A percentile compares a stretch with the other conserved stretches of the same genome.
phyloP scores from a whole-genome alignment of 1,284 basidiomycete genomes.

The Ceratobasidium sp. region DNA sequence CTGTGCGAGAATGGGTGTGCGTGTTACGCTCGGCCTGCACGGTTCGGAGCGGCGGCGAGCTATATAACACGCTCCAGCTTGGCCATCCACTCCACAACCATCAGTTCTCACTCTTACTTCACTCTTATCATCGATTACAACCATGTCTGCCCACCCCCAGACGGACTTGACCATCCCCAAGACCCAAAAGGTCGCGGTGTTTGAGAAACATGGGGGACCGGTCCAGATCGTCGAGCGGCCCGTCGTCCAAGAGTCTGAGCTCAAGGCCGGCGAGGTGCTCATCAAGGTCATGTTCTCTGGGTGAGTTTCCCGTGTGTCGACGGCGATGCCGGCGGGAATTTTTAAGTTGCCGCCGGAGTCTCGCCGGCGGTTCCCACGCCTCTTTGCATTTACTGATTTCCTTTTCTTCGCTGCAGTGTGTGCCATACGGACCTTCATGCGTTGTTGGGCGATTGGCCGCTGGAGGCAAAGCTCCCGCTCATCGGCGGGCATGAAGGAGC shows the following conservation, averaged over 20 bases:
- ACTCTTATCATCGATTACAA: not conserved
- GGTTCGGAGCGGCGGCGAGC: slow-evolving; percentile 20
- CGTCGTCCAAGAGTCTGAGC: slow-evolving; percentile 71
- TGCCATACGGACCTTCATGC: slow-evolving; percentile 87
- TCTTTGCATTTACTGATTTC: slow-evolving; percentile 15
- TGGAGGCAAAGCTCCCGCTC: slow-evolving; percentile 72
- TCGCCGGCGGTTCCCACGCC: slow-evolving; percentile 34
- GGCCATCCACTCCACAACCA: not conserved
- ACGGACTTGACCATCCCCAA: slow-evolving; percentile 43
- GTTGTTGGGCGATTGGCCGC: slow-evolving; percentile 74
- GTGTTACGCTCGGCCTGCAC: slow-evolving; percentile 33
- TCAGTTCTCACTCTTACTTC: slow-evolving; percentile 10
- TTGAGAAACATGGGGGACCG: slow-evolving; percentile 41
- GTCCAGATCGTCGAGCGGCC: slow-evolving; percentile 48
- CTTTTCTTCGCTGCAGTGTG: slow-evolving; percentile 51
- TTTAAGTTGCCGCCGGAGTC: slow-evolving; percentile 17
- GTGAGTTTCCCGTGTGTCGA: slow-evolving; percentile 48
- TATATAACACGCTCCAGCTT: slow-evolving; percentile 21
- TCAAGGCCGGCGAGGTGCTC: slow-evolving; percentile 83
- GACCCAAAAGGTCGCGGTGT: slow-evolving; percentile 45
- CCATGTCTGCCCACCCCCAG: slow-evolving; percentile 40
- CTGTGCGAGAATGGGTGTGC: slow-evolving; percentile 6
- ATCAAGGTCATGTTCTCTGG: slow-evolving; percentile 81
- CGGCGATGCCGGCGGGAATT: slow-evolving; percentile 48
- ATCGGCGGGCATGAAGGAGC: slow-evolving; percentile 90